Evolutionary conservation across 2,329 filamentous ascomycete species (phyloP), one percentile per base, ranked within the genome.

Genomic region (Diaporthe citrichinensis): DNA sequence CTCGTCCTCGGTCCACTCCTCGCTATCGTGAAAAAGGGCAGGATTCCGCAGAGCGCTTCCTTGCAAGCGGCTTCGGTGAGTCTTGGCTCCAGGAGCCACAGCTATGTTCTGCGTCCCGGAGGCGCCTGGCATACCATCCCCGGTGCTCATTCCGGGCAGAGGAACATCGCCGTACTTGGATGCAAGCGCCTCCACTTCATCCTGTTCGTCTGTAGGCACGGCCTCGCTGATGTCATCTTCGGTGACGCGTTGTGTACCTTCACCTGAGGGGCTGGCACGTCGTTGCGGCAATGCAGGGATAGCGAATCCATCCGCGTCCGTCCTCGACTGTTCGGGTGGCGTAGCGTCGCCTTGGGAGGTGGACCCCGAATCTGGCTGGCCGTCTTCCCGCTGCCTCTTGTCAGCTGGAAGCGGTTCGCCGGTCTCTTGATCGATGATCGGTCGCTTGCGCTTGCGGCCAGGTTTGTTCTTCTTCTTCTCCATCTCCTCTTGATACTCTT

Each of bases 301-400:
- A 55, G 89, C 90, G 80, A 94, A 94, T 3, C 93, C 93, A 79
- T 94, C 92, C 3, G 91, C 89, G 81, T 94, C 93, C 6, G 79
- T 77, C n/a, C 69, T 1, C 80, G 80, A 44, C 80, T 79, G 73
- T 83, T 80, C 53, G 9, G 58, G 14, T 79, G 86, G 81, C 74
- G 83, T 84, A 7, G 83, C 82, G 4, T 81, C 81, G 49, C 81
- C 78, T 75, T 55, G 59, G 14, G 69, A 34, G 44, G 53, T n/a
- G 34, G 68, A 34, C 8, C 14, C 25, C 6, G 65, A 49, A 28
- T 67, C 51, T 28, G 51, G 28, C 23, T 51, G 36, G 20, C 49
- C 55, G 6, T 68, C 73, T 15, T 55, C 57, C 23, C 62, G 55
- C n/a, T 71, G 39, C n/a, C 58, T 72, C 51, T 76, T 58, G 6